Base-by-base conservation (phyloP, 352 stramenopile genomes). In the Pythium chondricola region DNA sequence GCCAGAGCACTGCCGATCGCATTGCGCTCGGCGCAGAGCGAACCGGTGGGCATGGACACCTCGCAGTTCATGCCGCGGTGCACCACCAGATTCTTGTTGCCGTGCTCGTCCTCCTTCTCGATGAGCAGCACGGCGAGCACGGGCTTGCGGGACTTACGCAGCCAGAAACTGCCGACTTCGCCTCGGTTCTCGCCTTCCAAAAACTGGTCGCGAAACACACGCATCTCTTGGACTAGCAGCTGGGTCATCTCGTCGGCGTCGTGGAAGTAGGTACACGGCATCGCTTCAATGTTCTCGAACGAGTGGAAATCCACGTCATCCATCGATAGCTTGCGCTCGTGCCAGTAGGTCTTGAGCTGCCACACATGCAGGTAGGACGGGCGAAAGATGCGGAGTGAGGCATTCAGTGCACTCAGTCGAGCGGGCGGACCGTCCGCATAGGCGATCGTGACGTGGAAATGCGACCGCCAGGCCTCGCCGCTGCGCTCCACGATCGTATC, bases 331-430 rank as follows among this genome's bases (percentile, higher is more conserved):
- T 97, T 95, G 6, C 69, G 80, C 57, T 98, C 85, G 62, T 99
- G 92, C 97, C 97, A 99, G 66, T 98, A 99, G 1, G 94, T 98
- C 69, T 99, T 99, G 49, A 99, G 83, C 70, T 99, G 91, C 95
- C 95, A 99, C 50, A 98, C 95, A 69, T 99, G 96, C 56, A 98
- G 86, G 46, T 98, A 99, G 22, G 83, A 96, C 20, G 94, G 94
- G 14, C 67, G 57, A 67, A 98, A 99, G 20, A 91, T 90, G 7
- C 96, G 83, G 41, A 99, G 69, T 27, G 88, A 89, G 13, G 95
- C 88, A 63, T 98, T 98, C 48, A 99, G 87, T 17, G 97, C 96
- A 67, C 95, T 96, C 32, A 98, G 81, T 20, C 97, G 71, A 22
- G 96, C 97, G 3, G 94, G 91, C 25, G 93, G 94, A 0, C 97